phyloP scores from a whole-genome alignment of 2,329 filamentous ascomycete genomes.

The Colletotrichum tabaci region DNA sequence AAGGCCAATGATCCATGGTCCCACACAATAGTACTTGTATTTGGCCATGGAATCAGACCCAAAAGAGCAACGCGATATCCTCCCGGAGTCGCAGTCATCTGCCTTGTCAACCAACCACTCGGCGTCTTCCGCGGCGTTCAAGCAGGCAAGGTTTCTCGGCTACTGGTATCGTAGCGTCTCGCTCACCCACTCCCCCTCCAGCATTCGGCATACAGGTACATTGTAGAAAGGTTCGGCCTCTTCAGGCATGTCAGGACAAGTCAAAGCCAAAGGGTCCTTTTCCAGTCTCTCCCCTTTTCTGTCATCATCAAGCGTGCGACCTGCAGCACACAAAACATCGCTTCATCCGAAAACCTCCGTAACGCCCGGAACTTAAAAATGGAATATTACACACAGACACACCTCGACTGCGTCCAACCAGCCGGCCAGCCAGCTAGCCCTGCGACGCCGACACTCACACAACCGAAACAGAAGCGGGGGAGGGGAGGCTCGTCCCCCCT shows the following conservation, averaged over 20 bases:
- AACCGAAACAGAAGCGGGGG: conserved; percentile 32
- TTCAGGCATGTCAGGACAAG: neutral
- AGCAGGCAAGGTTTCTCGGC: neutral
- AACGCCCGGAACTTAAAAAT: conserved; percentile 27
- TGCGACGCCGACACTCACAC: conserved; percentile 26
- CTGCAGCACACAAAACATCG: conserved; percentile 41
- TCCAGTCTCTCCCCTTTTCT: neutral
- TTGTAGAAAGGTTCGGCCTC: neutral
- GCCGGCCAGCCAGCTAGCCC: neutral
- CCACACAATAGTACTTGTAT: neutral
- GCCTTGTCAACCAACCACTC: conserved; percentile 12
- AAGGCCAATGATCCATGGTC: conserved; percentile 2
- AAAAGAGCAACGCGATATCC: neutral
- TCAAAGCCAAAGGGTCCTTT: conserved; percentile 28
- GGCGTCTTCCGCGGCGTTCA: conserved; percentile 4
- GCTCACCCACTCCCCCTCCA: neutral
- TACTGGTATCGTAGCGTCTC: neutral
- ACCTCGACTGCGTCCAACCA: conserved; percentile 5
- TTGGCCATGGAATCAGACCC: neutral
- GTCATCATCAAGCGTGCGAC: conserved; percentile 38
- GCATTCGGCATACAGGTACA: neutral
- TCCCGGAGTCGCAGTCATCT: conserved; percentile 2
- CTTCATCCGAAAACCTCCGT: conserved; percentile 34
- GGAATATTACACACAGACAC: conserved; percentile 3
- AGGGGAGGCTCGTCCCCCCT: conserved; percentile 3